Conservation (phyloP, 352 stramenopile genomes). For the Globisporangium cederbergense region DNA sequence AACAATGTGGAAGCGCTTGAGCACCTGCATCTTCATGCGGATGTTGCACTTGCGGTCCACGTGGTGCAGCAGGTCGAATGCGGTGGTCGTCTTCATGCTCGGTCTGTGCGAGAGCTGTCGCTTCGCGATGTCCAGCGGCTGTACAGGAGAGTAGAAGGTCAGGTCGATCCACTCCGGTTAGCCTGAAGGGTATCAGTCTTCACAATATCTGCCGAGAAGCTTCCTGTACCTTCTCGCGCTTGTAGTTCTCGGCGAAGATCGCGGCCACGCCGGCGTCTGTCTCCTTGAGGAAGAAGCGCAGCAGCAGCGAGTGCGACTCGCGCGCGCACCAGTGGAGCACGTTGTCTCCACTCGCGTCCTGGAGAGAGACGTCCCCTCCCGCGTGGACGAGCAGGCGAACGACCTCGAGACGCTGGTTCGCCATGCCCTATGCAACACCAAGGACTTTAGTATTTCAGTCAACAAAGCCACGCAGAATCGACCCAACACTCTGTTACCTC, state of each 20-base stretch:
- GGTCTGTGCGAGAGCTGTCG: slow-evolving; percentile 25
- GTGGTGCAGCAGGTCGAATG: slow-evolving; percentile 37
- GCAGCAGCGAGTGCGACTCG: slow-evolving; percentile 38
- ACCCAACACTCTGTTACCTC: slow-evolving; percentile 15
- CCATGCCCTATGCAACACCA: slow-evolving; percentile 23
- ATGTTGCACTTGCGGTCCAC: slow-evolving; percentile 55
- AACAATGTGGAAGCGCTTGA: slow-evolving; percentile 33
- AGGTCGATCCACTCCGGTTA: too few species aligned
- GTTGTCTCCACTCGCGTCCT: slow-evolving; percentile 62
- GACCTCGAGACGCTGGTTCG: slow-evolving; percentile 41
- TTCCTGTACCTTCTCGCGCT: slow-evolving; percentile 42
- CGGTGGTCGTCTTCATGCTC: slow-evolving; percentile 26
- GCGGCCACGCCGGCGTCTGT: slow-evolving; percentile 50
- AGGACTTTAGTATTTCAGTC: too few species aligned
- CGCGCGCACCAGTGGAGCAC: slow-evolving; percentile 68
- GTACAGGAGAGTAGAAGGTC: too few species aligned
- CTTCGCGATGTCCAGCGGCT: slow-evolving; percentile 63
- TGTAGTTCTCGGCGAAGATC: slow-evolving; percentile 47
- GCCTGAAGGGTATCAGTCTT: too few species aligned
- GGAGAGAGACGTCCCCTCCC: slow-evolving; percentile 35
- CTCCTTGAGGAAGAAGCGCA: slow-evolving; percentile 57
- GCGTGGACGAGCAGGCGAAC: slow-evolving; percentile 43
- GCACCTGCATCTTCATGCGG: slow-evolving; percentile 54
- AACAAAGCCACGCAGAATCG: too few species aligned
- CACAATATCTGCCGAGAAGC: too few species aligned